Percentiles rank a stretch among this genome's conserved stretches.
Evolutionary conservation across 768 basidiomycete species (phyloP).

Genomic region (Auriscalpium vulgare): DNA sequence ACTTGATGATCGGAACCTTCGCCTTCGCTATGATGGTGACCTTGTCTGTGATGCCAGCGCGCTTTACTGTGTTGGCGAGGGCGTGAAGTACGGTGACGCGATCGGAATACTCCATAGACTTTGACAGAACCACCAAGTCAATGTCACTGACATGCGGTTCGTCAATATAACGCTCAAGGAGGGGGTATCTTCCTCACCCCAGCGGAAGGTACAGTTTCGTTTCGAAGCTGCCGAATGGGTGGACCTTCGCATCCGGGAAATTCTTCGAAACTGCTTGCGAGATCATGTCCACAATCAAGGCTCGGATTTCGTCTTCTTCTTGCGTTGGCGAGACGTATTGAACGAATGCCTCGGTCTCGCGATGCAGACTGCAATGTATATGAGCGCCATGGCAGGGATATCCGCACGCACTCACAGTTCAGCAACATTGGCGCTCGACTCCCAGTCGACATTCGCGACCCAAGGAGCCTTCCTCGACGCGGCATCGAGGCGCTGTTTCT

Average conservation of each 20-base stretch:
- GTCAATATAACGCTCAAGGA: too few species aligned
- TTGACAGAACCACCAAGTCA: slow-evolving; percentile 84
- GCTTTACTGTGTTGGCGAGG: slow-evolving; percentile 72
- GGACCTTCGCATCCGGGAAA: slow-evolving; percentile 75
- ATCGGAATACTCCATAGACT: slow-evolving; percentile 63
- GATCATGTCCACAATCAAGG: slow-evolving; percentile 64
- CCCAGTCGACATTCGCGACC: slow-evolving; percentile 64
- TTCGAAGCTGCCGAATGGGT: slow-evolving; percentile 88
- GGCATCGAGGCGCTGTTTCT: slow-evolving; percentile 44
- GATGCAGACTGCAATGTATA: slow-evolving; percentile 54
- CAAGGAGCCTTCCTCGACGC: slow-evolving; percentile 53
- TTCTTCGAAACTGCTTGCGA: slow-evolving; percentile 49
- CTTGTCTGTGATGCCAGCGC: slow-evolving; percentile 62
- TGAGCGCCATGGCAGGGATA: slow-evolving; percentile 2
- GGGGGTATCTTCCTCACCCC: slow-evolving; percentile 48
- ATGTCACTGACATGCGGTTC: slow-evolving; percentile 60
- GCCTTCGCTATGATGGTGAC: slow-evolving; percentile 90
- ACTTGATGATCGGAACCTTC: slow-evolving; percentile 95
- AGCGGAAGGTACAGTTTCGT: slow-evolving; percentile 90
- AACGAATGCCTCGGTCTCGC: slow-evolving; percentile 80
- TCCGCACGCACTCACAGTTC: slow-evolving; percentile 56
- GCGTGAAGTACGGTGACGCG: slow-evolving; percentile 64
- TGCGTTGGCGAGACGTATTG: slow-evolving; percentile 82
- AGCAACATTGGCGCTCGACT: slow-evolving; percentile 65
- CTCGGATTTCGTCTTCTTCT: slow-evolving; percentile 78